Percentiles rank a stretch among this genome's conserved stretches.
Conservation (phyloP, 306 rosid genomes). For the Pyrus pyrifolia region DNA sequence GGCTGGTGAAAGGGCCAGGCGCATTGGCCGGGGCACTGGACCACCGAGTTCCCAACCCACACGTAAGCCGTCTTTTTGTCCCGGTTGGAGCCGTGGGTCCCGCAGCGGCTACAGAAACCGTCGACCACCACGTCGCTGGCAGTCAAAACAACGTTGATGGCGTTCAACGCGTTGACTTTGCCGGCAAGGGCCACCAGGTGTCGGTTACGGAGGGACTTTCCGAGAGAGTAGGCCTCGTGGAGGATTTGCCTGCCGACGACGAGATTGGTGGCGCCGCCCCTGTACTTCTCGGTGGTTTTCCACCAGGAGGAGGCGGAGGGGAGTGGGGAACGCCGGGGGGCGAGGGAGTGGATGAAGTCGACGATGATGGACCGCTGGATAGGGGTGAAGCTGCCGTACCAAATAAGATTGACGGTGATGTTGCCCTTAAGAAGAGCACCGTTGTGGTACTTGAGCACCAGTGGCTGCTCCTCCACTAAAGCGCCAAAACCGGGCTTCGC, state of each 20-base stretch:
- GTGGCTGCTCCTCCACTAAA: slow-evolving; percentile 59
- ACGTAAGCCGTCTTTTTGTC: slow-evolving; percentile 36
- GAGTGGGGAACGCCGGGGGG: slow-evolving; percentile 6
- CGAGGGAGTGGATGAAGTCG: slow-evolving; percentile 64
- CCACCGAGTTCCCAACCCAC: slow-evolving; percentile 90
- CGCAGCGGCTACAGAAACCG: slow-evolving; percentile 70
- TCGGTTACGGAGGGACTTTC: slow-evolving; percentile 34
- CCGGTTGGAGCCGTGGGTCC: slow-evolving; percentile 52
- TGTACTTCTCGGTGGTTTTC: slow-evolving; percentile 72
- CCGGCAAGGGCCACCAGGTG: slow-evolving; percentile 49
- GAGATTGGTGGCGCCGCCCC: slow-evolving; percentile 51
- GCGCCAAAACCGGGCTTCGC: slow-evolving; percentile 4
- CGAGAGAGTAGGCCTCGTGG: slow-evolving; percentile 52
- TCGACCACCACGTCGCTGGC: slow-evolving; percentile 68
- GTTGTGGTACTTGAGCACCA: slow-evolving; percentile 72
- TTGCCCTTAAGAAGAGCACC: slow-evolving; percentile 75
- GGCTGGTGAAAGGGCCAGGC: slow-evolving; percentile 99
- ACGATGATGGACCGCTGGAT: slow-evolving; percentile 69
- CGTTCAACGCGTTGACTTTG: slow-evolving; percentile 27
- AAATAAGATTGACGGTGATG: slow-evolving; percentile 67
- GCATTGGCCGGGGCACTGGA: slow-evolving; percentile 80
- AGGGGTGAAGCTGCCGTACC: slow-evolving; percentile 79
- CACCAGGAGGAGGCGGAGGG: slow-evolving; percentile 76
- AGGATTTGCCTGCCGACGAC: slow-evolving; percentile 59
- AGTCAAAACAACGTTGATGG: slow-evolving; percentile 63